Base-by-base conservation (phyloP, 1,139 yeast species). In the Protomyces macrosporus region DNA sequence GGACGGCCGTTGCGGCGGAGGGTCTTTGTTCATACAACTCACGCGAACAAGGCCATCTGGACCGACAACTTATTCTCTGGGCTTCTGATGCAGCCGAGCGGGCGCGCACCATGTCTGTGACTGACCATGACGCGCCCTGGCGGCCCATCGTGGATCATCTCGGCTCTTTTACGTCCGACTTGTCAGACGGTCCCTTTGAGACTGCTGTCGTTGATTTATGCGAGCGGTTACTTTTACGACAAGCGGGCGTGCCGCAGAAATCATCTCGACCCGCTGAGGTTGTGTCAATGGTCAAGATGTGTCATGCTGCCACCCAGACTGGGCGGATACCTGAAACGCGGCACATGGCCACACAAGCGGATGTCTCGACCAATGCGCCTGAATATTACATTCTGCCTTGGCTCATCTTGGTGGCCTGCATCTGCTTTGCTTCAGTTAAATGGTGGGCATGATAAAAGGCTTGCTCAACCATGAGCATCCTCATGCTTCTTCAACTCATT, bases 71-170 rank as follows among this genome's bases (percentile, higher is more conserved):
- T 23, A 23, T 58, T 7, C 6, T 10, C 6, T 52, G 55, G 62
- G 37, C 55, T 34, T 16, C 36, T 23, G 39, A 35, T 32, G 62
- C 56, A 14, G 55, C 56, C 9, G 56, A 58, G n/a, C 5, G 23
- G 10, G 30, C 23, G 48, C 32, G 10, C 16, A 10, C n/a, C 9
- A 30, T 10, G 30, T 16, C 48, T 1, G 48, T 16, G 32, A 14
- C 3, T 7, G 48, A 23, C 23, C 23, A 42, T 42, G 33, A 42
- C 48, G 30, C n/a, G 4, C 48, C n/a, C 33, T 42, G 48, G 48
- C 48, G 10, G 16, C 30, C 12, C 32, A 16, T 42, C 32, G 10
- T 42, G 10, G 4, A 14, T 6, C 48, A 14, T n/a, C 10, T 42
- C 30, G 23, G 23, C 23, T 23, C 23, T 23, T 23, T 1, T 23